Base-by-base conservation (phyloP, 495 filamentous ascomycete species). In the Chaetomium tenue region DNA sequence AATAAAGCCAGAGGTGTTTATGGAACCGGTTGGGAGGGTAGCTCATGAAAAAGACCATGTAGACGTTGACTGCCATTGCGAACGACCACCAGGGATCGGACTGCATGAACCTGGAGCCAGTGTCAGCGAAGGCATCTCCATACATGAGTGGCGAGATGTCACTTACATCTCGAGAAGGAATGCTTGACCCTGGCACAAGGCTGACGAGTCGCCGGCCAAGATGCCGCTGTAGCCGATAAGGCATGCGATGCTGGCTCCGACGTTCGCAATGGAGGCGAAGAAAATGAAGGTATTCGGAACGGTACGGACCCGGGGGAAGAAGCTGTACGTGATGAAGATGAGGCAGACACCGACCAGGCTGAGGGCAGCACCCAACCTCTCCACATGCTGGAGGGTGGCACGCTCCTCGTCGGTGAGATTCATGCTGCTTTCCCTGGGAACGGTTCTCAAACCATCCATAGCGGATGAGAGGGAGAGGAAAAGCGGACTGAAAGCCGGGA, bases 41-140 rank as follows among this genome's bases (percentile, higher is more conserved):
- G 50, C 85, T 84, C 60, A 83, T 83, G 75, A 94, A 93, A 72
- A 95, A 91, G 39, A 90, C 89, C 60, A 95, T 81, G 72, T 90
- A 92, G 61, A 94, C 91, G 68, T 95, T 95, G 63, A 89, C 80
- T 0, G 91, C 91, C 90, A 95, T 94, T 63, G 88, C 88, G 57
- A 92, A 77, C 42, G 82, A 83, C 84, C 81, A 85, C 77, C 79
- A 79, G 2, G 83, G 79, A 71, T 85, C 83, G 39, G 81, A 81
- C 72, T 83, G 82, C 81, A 85, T 84, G 72, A 84, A 83, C 73
- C 83, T 85, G 56, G 9, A 3, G 58, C 25, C 11, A 8, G 3
- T 11, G 67, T 68, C 66, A 56, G 15, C 42, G 58, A 11, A 46
- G 57, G 60, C 40, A 65, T 66, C 28, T 20, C 0, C 15, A 55